Evolutionary conservation across 2,329 filamentous ascomycete species (phyloP), one percentile per base, ranked within the genome.

Genomic region (Rhexocercosporidium sp.): DNA sequence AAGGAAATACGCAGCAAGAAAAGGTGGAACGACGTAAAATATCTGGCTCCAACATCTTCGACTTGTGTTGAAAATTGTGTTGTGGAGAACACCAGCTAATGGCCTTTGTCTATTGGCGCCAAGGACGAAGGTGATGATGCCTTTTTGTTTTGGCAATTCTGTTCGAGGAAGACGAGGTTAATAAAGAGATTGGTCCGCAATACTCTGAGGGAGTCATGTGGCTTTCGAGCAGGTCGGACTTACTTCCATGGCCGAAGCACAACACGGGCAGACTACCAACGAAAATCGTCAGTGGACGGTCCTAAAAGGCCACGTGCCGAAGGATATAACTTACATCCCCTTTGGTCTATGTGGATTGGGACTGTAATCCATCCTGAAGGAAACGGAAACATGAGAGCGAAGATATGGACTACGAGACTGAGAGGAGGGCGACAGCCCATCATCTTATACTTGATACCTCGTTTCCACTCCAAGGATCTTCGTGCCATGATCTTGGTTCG

Each of bases 11-110:
- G 87, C 93, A 73, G 84, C 81, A 71, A 95, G 75, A 75, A 96
- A 83, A 46, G 94, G 90, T 65, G 95, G 91, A n/a, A 89, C 85
- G 82, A 94, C 90, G 87, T 94, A 98, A 75, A 97, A 88, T 73
- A 96, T 88, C 85, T 97, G 94, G 74, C 85, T 82, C 79, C 88
- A 89, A 81, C 90, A 91, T 75, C 95, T 90, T 79, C 95, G 89
- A 86, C 91, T 95, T 75, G 89, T 90, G 88, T 98, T 98, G 90
- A 97, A 97, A 83, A 97, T 81, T 77, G 93, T 94, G 74, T 90
- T 91, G 81, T 94, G 83, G 72, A 85, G 81, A 68, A 90, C 84
- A 75, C 92, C 92, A 71, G 92, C 93, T 73, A 96, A 85, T 67
- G 93, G 91, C 77, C 91, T 89, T 84, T 96, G 94, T 78, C 91